Base-by-base conservation (phyloP, 306 rosid genomes). In the Cicer chorassanicum region DNA sequence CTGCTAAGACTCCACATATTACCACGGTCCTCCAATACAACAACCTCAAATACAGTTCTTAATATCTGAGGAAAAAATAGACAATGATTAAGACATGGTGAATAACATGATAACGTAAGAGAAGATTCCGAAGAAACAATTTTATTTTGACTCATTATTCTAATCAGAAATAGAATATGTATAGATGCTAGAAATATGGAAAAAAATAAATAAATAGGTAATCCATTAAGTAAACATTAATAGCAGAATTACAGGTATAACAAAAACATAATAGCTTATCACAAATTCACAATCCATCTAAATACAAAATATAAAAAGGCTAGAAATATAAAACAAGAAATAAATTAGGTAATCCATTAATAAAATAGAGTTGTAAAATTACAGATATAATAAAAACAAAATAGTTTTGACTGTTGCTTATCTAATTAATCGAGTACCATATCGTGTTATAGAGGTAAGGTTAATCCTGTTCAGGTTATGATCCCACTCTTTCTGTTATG, bases 1-100 rank as follows among this genome's bases (percentile, higher is more conserved):
- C 96, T 85, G 86, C 98, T 79, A 80, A 90, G 91, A 88, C 86
- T 76, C 97, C 93, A 90, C 68, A 85, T 96, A 83, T 90, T 93
- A 72, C 91, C 91, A 75, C 91, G 84, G 68, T 93, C 97, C 80
- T 90, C 98, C 13, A 90, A 89, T 65, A 93, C 39, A 80, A 93
- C 87, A 68, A 90, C 88, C 91, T 93, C 98, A 82, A 93, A 93
- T 49, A 93, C 87, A 67, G 96, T 93, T 86, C 88, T 86, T 80
- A 90, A 82, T 69, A 93, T 82, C 98, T 93, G 56, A 24, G 21
- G 66, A 75, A 36, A 65, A 53, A 51, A 38, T 13, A 65, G n/a
- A 65, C 2, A 3, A 55, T 54, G 69, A 64, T 43, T 34, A 65
- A 38, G 65, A 57, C 63, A 24, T 6, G 49, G 56, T 34, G 43